A percentile compares a stretch with the other conserved stretches of the same genome.
Conservation (phyloP, 2,329 filamentous ascomycete species). For the Cladophialophora psammophila region DNA sequence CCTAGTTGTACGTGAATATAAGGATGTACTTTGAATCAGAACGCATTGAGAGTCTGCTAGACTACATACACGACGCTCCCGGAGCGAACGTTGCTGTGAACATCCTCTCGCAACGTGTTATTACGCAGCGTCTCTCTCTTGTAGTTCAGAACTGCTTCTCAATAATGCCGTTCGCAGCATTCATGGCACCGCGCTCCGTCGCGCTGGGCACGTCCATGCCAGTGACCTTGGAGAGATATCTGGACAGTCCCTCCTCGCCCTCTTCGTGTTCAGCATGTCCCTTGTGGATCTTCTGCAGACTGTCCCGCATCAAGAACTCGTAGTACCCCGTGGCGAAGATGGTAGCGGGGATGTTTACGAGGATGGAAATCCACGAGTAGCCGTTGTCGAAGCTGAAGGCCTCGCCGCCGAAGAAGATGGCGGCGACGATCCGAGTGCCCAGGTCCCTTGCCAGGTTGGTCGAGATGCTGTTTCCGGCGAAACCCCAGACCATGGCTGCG, state of each 20-base stretch:
- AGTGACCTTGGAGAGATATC: slow-evolving; percentile 51
- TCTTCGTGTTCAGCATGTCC: slow-evolving; percentile 60
- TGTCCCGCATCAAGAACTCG: slow-evolving; percentile 63
- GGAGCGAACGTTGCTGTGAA: too few relatives aligned
- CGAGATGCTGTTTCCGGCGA: slow-evolving; percentile 60
- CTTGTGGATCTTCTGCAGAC: slow-evolving; percentile 58
- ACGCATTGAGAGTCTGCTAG: too few relatives aligned
- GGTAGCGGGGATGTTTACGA: slow-evolving; percentile 66
- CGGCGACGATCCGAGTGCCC: slow-evolving; percentile 65
- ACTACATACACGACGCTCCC: too few relatives aligned
- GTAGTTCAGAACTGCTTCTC: slow-evolving; percentile 30
- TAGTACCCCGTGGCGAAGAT: slow-evolving; percentile 63
- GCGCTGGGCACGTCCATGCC: slow-evolving; percentile 21
- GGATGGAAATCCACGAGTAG: slow-evolving; percentile 62
- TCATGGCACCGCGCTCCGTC: slow-evolving; percentile 33
- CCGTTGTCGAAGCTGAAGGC: slow-evolving; percentile 53
- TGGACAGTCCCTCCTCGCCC: slow-evolving; percentile 59
- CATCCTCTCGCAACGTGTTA: too few relatives aligned
- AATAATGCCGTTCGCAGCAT: slow-evolving; percentile 30
- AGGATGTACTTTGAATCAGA: too few relatives aligned
- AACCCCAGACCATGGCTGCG: slow-evolving; percentile 63
- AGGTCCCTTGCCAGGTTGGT: slow-evolving; percentile 67
- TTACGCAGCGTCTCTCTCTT: not conserved
- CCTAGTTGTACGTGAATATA: too few relatives aligned
- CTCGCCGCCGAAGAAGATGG: slow-evolving; percentile 63